Evolutionary conservation across 805 yeast genomes (phyloP).

Genomic region (Myxozyma geophila): DNA sequence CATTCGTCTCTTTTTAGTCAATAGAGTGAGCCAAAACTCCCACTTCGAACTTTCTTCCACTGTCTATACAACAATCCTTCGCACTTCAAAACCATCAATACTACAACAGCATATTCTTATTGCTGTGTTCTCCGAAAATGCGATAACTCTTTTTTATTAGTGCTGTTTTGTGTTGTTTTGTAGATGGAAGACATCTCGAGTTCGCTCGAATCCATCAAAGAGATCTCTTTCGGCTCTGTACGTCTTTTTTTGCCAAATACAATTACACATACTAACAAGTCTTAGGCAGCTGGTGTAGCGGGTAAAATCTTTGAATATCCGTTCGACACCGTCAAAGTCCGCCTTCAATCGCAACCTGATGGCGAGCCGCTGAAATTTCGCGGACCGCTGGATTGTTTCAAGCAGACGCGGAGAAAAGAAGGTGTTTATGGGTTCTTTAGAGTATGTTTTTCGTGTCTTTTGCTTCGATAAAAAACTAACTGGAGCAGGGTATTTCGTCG

Average conservation of each 20-base stretch:
- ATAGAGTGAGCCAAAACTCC: too few relatives aligned
- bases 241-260: background rate
- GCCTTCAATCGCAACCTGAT: slow-evolving; percentile 77
- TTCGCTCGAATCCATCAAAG: slow-evolving; percentile 21
- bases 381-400: slow-evolving; percentile 70
- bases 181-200: slow-evolving; percentile 6
- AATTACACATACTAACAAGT: background rate
- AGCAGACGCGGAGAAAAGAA: slow-evolving; percentile 64
- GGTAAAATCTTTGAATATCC: slow-evolving; percentile 91
- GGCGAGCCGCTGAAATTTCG: slow-evolving; percentile 52
- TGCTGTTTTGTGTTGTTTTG: background rate
- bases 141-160: background rate
- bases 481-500: slow-evolving; percentile 63
- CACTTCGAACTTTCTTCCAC: too few relatives aligned
- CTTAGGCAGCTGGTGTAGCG: slow-evolving; percentile 66
- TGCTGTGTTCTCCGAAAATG: background rate
- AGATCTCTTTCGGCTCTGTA: slow-evolving; percentile 28
- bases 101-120: background rate
- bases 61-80: too few relatives aligned
- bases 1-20: too few relatives aligned
- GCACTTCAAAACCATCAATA: too few relatives aligned
- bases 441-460: slow-evolving; percentile 37
- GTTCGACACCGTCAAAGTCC: slow-evolving; percentile 88
- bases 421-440: slow-evolving; percentile 80
- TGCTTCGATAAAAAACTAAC: background rate